A percentile compares a stretch with the other conserved stretches of the same genome.
Conservation (phyloP, 2,329 filamentous ascomycete species). For the Colletotrichum cereale region DNA sequence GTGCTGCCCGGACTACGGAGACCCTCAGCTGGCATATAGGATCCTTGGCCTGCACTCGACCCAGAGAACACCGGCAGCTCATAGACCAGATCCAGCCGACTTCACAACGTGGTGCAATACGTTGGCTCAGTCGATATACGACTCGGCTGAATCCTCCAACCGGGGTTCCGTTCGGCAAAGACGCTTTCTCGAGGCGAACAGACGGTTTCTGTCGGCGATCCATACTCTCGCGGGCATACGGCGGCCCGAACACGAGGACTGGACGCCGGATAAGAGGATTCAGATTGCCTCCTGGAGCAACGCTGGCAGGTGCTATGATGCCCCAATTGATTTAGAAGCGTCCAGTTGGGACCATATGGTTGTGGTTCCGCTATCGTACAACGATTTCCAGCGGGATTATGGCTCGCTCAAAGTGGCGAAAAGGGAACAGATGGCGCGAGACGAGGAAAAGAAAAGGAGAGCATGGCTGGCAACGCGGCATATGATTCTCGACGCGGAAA, state of each 20-base stretch:
- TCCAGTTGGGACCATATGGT: not conserved
- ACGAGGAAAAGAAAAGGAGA: not conserved
- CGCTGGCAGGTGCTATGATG: not conserved
- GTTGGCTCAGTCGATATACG: not conserved
- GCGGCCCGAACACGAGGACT: conserved; percentile 10
- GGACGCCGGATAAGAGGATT: not conserved
- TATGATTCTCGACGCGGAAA: not conserved
- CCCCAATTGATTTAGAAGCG: not conserved
- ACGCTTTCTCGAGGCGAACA: conserved; percentile 27
- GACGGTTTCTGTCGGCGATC: conserved; percentile 20
- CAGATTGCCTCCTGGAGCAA: not conserved
- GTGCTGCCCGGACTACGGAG: not conserved
- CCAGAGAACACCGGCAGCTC: not conserved
- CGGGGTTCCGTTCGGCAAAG: conserved; percentile 1
- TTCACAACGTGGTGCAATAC: conserved; percentile 8
- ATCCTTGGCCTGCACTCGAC: not conserved
- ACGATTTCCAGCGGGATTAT: conserved; percentile 1
- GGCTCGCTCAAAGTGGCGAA: not conserved
- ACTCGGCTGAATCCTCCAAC: too few species aligned
- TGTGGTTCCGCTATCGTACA: not conserved
- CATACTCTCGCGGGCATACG: conserved; percentile 19
- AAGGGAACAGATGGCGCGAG: not conserved
- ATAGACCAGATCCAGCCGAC: not conserved
- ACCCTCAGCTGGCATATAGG: not conserved
- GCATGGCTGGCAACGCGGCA: conserved; percentile 7